phyloP scores from a whole-genome alignment of 2,329 filamentous ascomycete genomes.

The Aspergillus piperis region DNA sequence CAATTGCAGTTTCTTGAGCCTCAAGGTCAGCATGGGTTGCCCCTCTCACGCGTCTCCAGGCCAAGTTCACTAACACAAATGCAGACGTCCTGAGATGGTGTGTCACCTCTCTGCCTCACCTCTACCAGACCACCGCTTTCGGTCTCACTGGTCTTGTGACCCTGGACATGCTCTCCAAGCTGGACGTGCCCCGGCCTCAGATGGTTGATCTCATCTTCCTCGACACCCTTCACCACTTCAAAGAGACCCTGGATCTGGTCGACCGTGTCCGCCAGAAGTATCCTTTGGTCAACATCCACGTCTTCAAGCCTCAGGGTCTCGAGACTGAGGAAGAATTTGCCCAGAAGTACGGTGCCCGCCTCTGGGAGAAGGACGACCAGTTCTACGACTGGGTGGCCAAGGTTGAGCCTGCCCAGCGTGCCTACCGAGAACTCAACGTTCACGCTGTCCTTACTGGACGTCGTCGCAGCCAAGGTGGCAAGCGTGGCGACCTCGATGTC shows the following conservation, averaged over 20 bases:
- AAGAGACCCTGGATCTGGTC: conserved; percentile 73
- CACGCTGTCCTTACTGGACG: conserved; percentile 91
- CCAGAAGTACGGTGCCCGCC: conserved; percentile 72
- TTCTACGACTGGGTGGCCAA: conserved; percentile 97
- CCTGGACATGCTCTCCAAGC: conserved; percentile 66
- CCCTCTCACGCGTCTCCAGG: conserved; percentile 14
- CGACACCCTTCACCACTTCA: conserved; percentile 80
- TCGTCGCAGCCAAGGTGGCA: conserved; percentile 86
- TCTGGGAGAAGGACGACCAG: conserved; percentile 85
- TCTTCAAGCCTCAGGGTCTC: conserved; percentile 81
- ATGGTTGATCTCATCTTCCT: conserved; percentile 67
- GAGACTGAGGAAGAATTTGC: conserved; percentile 77
- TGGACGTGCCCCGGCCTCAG: conserved; percentile 51
- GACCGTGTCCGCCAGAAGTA: conserved; percentile 76
- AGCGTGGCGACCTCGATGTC: conserved; percentile 85
- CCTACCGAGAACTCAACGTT: conserved; percentile 83
- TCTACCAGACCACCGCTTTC: conserved; percentile 85
- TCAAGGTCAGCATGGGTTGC: conserved; percentile 54
- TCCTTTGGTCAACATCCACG: conserved; percentile 76
- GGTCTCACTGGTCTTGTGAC: conserved; percentile 78
- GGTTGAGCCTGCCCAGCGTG: conserved; percentile 91
- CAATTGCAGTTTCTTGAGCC: conserved; percentile 86
- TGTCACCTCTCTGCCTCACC: conserved; percentile 82
- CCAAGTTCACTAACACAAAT: conserved; percentile 16
- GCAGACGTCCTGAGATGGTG: conserved; percentile 87